Evolutionary conservation across 371 early-diverging fungal genomes (phyloP).

Genomic region (Chytridiales sp.): DNA sequence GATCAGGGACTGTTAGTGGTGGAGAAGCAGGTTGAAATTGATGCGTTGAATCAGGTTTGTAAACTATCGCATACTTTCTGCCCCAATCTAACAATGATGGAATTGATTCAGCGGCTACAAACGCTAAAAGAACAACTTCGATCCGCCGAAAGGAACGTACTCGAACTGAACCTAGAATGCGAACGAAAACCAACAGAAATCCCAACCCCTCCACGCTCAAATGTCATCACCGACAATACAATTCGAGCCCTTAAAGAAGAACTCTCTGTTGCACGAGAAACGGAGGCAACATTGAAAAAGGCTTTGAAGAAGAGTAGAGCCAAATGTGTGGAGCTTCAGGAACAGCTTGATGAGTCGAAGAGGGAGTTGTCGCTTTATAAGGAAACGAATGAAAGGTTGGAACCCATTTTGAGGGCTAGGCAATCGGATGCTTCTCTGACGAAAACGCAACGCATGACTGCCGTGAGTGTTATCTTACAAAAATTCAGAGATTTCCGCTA

Average conservation of each 20-base stretch:
- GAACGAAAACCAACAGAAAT: not conserved
- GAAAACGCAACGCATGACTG: slow-evolving; percentile 5
- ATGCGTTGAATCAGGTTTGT: not conserved
- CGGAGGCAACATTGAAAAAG: not conserved
- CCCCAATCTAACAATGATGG: not conserved
- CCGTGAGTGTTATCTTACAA: not conserved
- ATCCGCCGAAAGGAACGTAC: not conserved
- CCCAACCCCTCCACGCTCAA: not conserved
- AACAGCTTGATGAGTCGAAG: slow-evolving; percentile 4
- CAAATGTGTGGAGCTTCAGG: slow-evolving; percentile 13
- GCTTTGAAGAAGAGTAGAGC: slow-evolving; percentile 6
- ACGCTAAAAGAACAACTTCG: slow-evolving; percentile 11
- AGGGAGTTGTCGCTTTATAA: not conserved
- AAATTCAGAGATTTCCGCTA: not conserved
- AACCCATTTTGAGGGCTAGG: not conserved
- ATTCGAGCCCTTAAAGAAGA: slow-evolving; percentile 3
- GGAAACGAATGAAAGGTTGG: not conserved
- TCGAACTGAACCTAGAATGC: not conserved
- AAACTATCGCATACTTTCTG: too few species aligned
- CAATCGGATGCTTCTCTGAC: not conserved
- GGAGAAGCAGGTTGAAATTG: slow-evolving; percentile 15
- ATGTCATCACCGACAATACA: not conserved
- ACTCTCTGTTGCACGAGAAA: too few species aligned
- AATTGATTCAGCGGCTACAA: not conserved
- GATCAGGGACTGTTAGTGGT: slow-evolving; percentile 10